These are phyloP conservation scores for Candida pseudocylindracea DNA, from an alignment of 1,139 yeast genomes.

Conservation along the genomic window DNA sequence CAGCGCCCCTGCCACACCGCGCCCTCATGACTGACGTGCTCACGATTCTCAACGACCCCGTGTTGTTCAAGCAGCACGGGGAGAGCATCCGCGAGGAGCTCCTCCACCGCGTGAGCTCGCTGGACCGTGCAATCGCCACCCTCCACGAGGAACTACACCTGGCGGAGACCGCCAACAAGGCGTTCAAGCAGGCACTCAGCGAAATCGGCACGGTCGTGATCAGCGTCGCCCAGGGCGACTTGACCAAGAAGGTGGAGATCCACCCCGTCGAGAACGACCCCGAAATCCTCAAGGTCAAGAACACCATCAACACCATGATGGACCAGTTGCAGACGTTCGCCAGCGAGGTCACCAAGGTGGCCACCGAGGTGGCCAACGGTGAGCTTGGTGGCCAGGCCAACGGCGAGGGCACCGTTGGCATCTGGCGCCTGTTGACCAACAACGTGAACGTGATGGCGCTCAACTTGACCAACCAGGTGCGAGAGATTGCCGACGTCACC, in stretches of 20 bases:
- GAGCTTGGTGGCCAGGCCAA: conserved; percentile 79
- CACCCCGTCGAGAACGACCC: conserved; percentile 59
- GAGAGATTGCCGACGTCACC: conserved; percentile 80
- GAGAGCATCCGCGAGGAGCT: conserved; percentile 13
- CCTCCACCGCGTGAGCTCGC: conserved; percentile 10
- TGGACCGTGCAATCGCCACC: conserved; percentile 10
- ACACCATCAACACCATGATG: conserved; percentile 74
- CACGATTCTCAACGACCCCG: conserved; percentile 19
- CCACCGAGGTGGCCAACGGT: conserved; percentile 79
- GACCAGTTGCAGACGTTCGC: conserved; percentile 71
- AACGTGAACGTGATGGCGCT: conserved; percentile 78
- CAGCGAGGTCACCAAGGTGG: conserved; percentile 63
- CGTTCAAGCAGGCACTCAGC: conserved; percentile 52
- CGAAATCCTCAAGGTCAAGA: conserved; percentile 53
- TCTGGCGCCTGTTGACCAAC: conserved; percentile 69
- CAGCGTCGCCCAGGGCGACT: conserved; percentile 71
- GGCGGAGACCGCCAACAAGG: conserved; percentile 43
- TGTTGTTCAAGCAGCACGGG: conserved; percentile 10
- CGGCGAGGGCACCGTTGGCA: conserved; percentile 65
- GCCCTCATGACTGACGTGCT: conserved; percentile 7
- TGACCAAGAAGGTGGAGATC: conserved; percentile 53
- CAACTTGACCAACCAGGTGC: conserved; percentile 59
- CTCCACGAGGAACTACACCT: conserved; percentile 22
- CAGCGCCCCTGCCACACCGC: no score
- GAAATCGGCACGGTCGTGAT: conserved; percentile 71